Evolutionary conservation across 768 basidiomycete genomes (phyloP).

Genomic region (Xanthoconium purpureum): DNA sequence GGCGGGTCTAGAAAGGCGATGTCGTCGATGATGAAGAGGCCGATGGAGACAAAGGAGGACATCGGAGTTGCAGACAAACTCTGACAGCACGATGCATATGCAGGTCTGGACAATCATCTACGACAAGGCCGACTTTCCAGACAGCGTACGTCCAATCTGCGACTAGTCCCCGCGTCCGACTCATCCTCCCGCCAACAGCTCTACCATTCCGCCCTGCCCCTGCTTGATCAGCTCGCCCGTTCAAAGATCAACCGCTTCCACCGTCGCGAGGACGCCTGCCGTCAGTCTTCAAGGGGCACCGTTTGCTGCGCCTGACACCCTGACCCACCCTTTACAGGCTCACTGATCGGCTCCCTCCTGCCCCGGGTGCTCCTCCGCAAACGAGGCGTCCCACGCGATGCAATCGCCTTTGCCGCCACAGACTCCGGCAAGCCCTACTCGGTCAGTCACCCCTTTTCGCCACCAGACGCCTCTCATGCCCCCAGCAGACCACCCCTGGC

Average conservation of each 20-base stretch:
- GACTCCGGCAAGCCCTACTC: constrained; percentile 74
- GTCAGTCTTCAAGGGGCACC: constrained; percentile 22
- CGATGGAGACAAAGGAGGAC: constrained; percentile 60
- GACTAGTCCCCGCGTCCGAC: not conserved
- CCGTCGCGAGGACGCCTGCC: constrained; percentile 70
- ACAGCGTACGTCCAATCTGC: constrained; percentile 32
- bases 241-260: constrained; percentile 63
- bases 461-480: constrained; percentile 3
- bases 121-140: constrained; percentile 34
- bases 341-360: constrained; percentile 73
- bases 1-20: constrained; percentile 44
- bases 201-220: constrained; percentile 55
- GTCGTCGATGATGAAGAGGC: constrained; percentile 89
- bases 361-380: constrained; percentile 60
- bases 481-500: constrained; percentile 41
- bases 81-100: constrained; percentile 41
- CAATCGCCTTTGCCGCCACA: constrained; percentile 56
- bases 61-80: constrained; percentile 23
- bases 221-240: constrained; percentile 56
- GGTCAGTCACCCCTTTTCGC: constrained; percentile 38
- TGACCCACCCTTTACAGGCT: constrained; percentile 45
- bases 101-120: constrained; percentile 42
- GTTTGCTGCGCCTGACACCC: not conserved
- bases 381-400: constrained; percentile 46
- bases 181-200: constrained; percentile 39